Evolutionary conservation across 768 basidiomycete species (phyloP).

Genomic region (Coprinopsis marcescibilis): DNA sequence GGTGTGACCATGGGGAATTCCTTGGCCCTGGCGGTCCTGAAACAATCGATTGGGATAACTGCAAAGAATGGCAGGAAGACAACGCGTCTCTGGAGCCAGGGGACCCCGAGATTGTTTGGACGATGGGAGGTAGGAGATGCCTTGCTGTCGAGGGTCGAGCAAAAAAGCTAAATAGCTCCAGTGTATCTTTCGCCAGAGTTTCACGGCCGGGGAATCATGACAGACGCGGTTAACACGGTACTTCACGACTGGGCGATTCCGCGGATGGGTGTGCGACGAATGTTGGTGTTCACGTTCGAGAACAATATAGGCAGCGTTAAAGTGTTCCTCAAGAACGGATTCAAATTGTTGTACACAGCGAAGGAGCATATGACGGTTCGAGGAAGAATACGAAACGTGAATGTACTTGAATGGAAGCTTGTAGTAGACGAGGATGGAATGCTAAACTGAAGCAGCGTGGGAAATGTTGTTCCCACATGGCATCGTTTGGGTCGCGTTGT

Average conservation of each 20-base stretch:
- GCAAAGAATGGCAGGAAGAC: conserved; percentile 25
- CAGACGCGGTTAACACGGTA: conserved; percentile 48
- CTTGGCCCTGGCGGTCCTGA: conserved; percentile 16
- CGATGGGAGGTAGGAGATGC: conserved; percentile 21
- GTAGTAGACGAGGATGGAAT: conserved; percentile 2
- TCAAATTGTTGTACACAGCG: conserved; percentile 16
- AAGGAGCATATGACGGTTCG: conserved; percentile 15
- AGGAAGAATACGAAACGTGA: conserved; percentile 19
- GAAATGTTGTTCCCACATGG: conserved; percentile 19
- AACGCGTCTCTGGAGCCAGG: conserved; percentile 39
- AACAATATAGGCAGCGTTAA: conserved; percentile 53
- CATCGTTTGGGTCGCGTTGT: too few relatives aligned
- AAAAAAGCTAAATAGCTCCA: conserved; percentile 1
- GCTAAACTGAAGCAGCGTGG: conserved; percentile 14
- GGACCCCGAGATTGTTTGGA: conserved; percentile 44
- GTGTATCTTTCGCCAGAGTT: conserved; percentile 23
- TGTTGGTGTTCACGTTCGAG: conserved; percentile 37
- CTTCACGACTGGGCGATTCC: conserved; percentile 56
- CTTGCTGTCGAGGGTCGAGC: not conserved
- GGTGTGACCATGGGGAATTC: conserved; percentile 27
- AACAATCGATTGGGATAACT: conserved; percentile 30
- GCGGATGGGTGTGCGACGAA: conserved; percentile 46
- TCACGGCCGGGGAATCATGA: conserved; percentile 49
- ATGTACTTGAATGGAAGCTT: conserved; percentile 25
- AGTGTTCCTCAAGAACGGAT: conserved; percentile 40